These are phyloP conservation scores for Guyanaporus albipodus DNA, from an alignment of 768 basidiomycete genomes.

Conservation along the genomic window DNA sequence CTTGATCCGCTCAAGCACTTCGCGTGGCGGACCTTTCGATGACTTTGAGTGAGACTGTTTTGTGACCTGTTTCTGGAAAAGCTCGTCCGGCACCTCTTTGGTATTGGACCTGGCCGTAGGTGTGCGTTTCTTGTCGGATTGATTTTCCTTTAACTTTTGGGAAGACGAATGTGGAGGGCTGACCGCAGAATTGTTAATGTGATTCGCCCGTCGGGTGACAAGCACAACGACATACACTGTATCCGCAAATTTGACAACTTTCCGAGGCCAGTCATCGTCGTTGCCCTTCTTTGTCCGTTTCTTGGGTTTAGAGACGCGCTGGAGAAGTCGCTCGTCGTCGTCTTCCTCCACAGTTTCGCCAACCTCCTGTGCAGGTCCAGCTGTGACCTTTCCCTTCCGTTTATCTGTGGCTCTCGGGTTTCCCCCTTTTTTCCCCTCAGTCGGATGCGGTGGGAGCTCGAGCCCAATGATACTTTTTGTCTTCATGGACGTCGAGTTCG, in stretches of 20 bases:
- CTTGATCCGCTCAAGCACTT: conserved; percentile 37
- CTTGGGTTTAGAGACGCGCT: conserved; percentile 4
- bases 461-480: neutral
- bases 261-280: conserved; percentile 22
- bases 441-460: neutral
- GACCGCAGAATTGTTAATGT: neutral
- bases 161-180: conserved; percentile 18
- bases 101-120: neutral
- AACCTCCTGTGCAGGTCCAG: neutral
- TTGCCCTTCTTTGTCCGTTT: conserved; percentile 23
- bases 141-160: conserved; percentile 36
- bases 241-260: conserved; percentile 16
- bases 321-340: neutral
- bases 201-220: neutral
- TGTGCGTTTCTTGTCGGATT: conserved; percentile 1
- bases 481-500: conserved; percentile 1
- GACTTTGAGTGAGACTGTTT: conserved; percentile 10
- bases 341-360: neutral
- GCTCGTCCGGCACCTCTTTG: neutral
- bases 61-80: neutral
- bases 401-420: neutral
- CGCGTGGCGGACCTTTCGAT: conserved; percentile 36
- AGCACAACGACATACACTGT: conserved; percentile 11
- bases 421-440: neutral
- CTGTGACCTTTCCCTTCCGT: neutral